Percentiles rank a stretch among this genome's conserved stretches.
Conservation (phyloP, 2,329 filamentous ascomycete genomes). For the Colletotrichum tofieldiae region DNA sequence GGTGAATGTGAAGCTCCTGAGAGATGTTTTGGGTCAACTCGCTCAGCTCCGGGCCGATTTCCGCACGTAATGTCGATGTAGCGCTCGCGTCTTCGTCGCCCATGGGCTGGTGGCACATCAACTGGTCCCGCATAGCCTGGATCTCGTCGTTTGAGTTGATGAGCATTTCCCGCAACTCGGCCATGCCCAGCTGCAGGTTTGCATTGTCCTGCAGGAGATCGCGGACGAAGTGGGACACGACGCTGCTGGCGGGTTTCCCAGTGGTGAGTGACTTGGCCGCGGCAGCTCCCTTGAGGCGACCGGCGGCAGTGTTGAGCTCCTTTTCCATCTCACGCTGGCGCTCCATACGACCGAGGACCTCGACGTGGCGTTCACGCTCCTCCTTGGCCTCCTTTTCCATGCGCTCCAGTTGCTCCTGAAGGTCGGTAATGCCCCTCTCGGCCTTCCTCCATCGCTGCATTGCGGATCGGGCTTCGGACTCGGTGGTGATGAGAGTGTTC, state of each 20-base stretch:
- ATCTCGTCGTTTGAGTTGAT: slow-evolving; percentile 95
- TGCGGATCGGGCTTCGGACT: slow-evolving; percentile 84
- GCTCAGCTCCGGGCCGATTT: slow-evolving; percentile 69
- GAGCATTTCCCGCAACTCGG: slow-evolving; percentile 92
- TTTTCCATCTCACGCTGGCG: slow-evolving; percentile 85
- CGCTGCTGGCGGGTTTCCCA: slow-evolving; percentile 73
- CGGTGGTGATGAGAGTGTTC: slow-evolving; percentile 74
- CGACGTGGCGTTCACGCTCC: slow-evolving; percentile 85
- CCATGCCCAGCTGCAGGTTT: slow-evolving; percentile 90
- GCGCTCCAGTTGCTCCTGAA: slow-evolving; percentile 89
- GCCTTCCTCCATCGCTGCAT: slow-evolving; percentile 89
- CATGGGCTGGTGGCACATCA: slow-evolving; percentile 83
- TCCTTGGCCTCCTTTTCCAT: slow-evolving; percentile 88
- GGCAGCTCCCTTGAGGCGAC: slow-evolving; percentile 85
- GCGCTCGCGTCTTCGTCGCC: slow-evolving; percentile 58
- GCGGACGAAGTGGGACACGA: slow-evolving; percentile 96
- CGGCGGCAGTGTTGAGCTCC: slow-evolving; percentile 85
- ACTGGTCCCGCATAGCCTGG: slow-evolving; percentile 85
- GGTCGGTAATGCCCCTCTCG: slow-evolving; percentile 81
- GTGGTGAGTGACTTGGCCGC: slow-evolving; percentile 76
- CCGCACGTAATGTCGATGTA: slow-evolving; percentile 76
- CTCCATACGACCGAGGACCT: slow-evolving; percentile 88
- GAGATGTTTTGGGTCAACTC: slow-evolving; percentile 61
- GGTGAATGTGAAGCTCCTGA: slow-evolving; percentile 91
- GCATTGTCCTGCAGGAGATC: slow-evolving; percentile 97